Evolutionary conservation across 2,329 filamentous ascomycete genomes (phyloP), one percentile per base, ranked within the genome.

Genomic region (Thyridium curvatum): DNA sequence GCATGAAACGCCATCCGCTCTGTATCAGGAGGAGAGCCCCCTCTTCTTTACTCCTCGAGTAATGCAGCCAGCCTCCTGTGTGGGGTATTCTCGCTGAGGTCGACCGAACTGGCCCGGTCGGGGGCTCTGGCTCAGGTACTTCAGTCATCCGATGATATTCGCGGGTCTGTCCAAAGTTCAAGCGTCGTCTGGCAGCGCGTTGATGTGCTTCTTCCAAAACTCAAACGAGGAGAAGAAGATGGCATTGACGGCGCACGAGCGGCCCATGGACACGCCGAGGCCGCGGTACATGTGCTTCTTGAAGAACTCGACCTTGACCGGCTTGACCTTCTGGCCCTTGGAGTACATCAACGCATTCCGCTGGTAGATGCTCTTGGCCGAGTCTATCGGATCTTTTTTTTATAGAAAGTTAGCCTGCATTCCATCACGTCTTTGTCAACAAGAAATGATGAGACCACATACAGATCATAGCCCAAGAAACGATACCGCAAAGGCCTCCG

Each of bases 191-290:
- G 77, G 71, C 46, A 75, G 62, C 9, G 65, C 60, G 53, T 74
- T 72, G 60, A 80, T 77, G 47, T 71, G 69, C 58, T 81, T 82
- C 66, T 93, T 93, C 52, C 86, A 74, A 52, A 87, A 82, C 63
- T 94, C 87, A 57, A 93, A 94, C 30, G 82, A 84, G 32, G 85
- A 89, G 65, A 94, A 94, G 71, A 94, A 94, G 52, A 94, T 85
- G 48, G 86, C 86, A 58, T 94, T 94, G 50, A 93, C 81, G 38
- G 87, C 71, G 52, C 84, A 89, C 12, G 86, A 90, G 40, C 87
- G 80, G 48, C 79, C 75, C 80, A 93, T 90, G 30, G 85, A 90
- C 18, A 93, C 86, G 16, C 82, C 85, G 3, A 94, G 71, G 21
- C 86, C 87, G 50, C 86, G 80, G 62, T 93, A 94, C 79, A 89